A percentile compares a stretch with the other conserved stretches of the same genome.
These are phyloP conservation scores for Galerina marginata DNA, from an alignment of 768 basidiomycete species.

Conservation along the genomic window DNA sequence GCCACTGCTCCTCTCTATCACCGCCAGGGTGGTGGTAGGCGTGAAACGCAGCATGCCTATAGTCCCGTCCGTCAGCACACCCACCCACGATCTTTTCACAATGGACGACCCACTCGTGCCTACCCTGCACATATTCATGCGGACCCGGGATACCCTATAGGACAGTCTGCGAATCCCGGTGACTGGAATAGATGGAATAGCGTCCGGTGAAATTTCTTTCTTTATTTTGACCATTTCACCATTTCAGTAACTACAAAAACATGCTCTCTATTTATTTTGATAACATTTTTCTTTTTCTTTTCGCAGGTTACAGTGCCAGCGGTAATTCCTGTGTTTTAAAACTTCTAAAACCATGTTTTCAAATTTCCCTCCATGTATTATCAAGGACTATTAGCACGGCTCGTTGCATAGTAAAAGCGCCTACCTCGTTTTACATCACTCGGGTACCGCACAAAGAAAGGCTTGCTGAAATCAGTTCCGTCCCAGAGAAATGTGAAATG, in stretches of 20 bases:
- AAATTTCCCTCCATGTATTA: neutral
- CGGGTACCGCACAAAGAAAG: too few relatives aligned
- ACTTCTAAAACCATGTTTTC: neutral
- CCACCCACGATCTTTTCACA: slow-evolving; percentile 18
- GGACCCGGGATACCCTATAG: slow-evolving; percentile 18
- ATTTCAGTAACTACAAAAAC: neutral
- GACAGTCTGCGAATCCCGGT: slow-evolving; percentile 20
- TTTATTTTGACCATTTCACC: slow-evolving; percentile 5
- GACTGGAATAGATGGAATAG: slow-evolving; percentile 42
- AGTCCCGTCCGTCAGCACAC: slow-evolving; percentile 18
- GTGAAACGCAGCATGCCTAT: slow-evolving; percentile 21
- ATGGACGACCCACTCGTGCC: slow-evolving; percentile 22
- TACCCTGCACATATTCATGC: slow-evolving; percentile 17
- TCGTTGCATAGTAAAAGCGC: neutral
- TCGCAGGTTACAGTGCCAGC: neutral
- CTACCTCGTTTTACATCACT: too few relatives aligned
- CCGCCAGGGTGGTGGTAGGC: slow-evolving; percentile 23
- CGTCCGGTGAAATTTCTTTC: slow-evolving; percentile 25
- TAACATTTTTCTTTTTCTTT: neutral
- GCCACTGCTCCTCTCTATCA: slow-evolving; percentile 23
- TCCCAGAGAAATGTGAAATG: too few relatives aligned
- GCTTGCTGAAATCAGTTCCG: too few relatives aligned
- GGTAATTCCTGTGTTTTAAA: neutral
- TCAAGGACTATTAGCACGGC: neutral
- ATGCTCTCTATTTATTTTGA: slow-evolving; percentile 1